Percentiles rank a stretch among this genome's conserved stretches.
phyloP scores from a whole-genome alignment of 441 rosid species.

The Metrosideros polymorpha region DNA sequence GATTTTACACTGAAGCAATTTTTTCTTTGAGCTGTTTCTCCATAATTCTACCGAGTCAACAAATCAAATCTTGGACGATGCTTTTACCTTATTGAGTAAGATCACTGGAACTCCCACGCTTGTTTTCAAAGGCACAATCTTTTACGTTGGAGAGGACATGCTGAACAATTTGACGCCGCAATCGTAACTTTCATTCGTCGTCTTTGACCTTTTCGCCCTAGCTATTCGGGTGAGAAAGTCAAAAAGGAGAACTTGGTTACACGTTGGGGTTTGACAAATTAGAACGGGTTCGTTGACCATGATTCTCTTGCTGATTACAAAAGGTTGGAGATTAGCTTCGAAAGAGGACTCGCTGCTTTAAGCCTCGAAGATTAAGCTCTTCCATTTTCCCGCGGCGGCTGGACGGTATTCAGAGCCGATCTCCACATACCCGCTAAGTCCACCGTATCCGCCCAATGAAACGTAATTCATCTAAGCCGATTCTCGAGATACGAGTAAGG shows the following conservation, averaged over 20 bases:
- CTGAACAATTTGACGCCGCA: background rate
- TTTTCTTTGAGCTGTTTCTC: background rate
- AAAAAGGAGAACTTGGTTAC: background rate
- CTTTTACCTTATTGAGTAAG: background rate
- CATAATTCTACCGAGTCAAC: background rate
- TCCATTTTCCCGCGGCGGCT: too few relatives aligned
- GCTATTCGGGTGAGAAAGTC: background rate
- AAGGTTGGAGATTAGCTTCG: too few relatives aligned
- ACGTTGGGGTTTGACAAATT: background rate
- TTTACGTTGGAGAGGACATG: background rate
- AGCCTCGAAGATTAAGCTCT: too few relatives aligned
- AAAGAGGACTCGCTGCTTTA: too few relatives aligned
- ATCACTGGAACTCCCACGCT: background rate
- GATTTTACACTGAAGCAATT: too few relatives aligned
- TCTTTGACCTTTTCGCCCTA: background rate
- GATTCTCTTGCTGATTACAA: background rate
- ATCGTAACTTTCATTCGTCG: background rate
- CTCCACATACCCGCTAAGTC: background rate
- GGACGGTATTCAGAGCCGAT: rapidly evolving
- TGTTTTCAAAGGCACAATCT: background rate
- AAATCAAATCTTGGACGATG: background rate
- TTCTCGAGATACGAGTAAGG: background rate
- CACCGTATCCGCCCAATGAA: background rate
- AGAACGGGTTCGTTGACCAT: background rate
- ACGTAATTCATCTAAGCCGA: background rate